Conservation (phyloP, 495 filamentous ascomycete species). For the Talaromyces borbonicus region DNA sequence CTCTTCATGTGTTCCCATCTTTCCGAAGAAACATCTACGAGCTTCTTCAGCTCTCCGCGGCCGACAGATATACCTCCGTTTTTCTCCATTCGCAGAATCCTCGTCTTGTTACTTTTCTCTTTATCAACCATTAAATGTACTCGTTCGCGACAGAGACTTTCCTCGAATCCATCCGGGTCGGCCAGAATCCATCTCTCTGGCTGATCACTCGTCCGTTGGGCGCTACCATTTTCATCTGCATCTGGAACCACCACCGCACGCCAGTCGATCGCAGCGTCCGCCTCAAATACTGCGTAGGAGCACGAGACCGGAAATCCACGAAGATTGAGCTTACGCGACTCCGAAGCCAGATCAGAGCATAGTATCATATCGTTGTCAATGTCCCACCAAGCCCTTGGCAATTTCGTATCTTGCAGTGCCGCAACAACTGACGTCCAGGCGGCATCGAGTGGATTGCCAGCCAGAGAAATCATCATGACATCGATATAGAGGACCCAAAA, state of each 20-base stretch:
- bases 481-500: conserved; percentile 96
- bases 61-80: conserved; percentile 60
- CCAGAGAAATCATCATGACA: conserved; percentile 77
- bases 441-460: conserved; percentile 83
- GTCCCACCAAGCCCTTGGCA: conserved; percentile 85
- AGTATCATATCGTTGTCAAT: conserved; percentile 65
- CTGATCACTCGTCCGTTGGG: conserved; percentile 25
- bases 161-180: conserved; percentile 87
- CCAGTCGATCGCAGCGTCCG: conserved; percentile 43
- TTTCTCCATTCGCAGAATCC: conserved; percentile 67
- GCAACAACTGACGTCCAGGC: conserved; percentile 78
- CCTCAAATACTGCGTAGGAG: conserved; percentile 63
- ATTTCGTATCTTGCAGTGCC: conserved; percentile 65
- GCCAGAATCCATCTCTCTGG: conserved; percentile 64
- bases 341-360: conserved; percentile 49
- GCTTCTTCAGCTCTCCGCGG: conserved; percentile 39
- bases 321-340: conserved; percentile 44
- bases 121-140: conserved; percentile 64
- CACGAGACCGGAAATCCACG: conserved; percentile 56
- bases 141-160: conserved; percentile 64
- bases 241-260: conserved; percentile 28
- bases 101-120: conserved; percentile 38
- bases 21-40: conserved; percentile 41
- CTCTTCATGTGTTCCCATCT: conserved; percentile 47
- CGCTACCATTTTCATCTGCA: conserved; percentile 28